Percentiles rank a stretch among this genome's conserved stretches.
Evolutionary conservation across 2,329 filamentous ascomycete genomes (phyloP).

Genomic region (Ascochyta clinopodiicola): DNA sequence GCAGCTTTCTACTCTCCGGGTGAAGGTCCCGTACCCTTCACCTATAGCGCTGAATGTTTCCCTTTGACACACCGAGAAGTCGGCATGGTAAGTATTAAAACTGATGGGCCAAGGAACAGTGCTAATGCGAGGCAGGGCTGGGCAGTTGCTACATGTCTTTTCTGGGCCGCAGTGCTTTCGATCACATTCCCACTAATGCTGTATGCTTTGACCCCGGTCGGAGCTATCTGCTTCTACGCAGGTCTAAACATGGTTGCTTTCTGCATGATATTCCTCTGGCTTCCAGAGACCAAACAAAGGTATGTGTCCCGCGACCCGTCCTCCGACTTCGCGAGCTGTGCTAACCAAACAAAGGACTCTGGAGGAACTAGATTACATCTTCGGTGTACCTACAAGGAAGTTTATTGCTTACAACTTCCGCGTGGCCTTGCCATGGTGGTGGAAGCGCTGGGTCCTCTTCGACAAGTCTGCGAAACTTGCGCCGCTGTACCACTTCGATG

Average conservation of each 20-base stretch:
- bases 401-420: constrained; percentile 47
- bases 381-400: constrained; percentile 53
- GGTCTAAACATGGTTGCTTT: constrained; percentile 67
- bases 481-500: constrained; percentile 40
- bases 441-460: constrained; percentile 49
- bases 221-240: constrained; percentile 68
- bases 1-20: constrained; percentile 51
- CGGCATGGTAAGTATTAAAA: constrained; percentile 36
- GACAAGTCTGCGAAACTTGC: constrained; percentile 34
- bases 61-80: constrained; percentile 66
- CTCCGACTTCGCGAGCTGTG: too few relatives aligned
- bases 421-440: constrained; percentile 53
- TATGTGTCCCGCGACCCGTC: constrained; percentile 5
- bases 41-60: constrained; percentile 55
- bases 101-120: too few relatives aligned
- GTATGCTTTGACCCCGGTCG: constrained; percentile 56
- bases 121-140: constrained; percentile 45
- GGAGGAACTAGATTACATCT: constrained; percentile 59
- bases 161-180: constrained; percentile 64
- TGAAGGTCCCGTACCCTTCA: constrained; percentile 36
- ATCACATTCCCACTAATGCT: constrained; percentile 69
- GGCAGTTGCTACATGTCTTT: constrained; percentile 70
- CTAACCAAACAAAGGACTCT: constrained; percentile 53
- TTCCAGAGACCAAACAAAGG: constrained; percentile 21
- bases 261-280: constrained; percentile 58